Conservation (phyloP, 225 moss, liverwort and hornwort species). For the Antitrichia curtipendula region DNA sequence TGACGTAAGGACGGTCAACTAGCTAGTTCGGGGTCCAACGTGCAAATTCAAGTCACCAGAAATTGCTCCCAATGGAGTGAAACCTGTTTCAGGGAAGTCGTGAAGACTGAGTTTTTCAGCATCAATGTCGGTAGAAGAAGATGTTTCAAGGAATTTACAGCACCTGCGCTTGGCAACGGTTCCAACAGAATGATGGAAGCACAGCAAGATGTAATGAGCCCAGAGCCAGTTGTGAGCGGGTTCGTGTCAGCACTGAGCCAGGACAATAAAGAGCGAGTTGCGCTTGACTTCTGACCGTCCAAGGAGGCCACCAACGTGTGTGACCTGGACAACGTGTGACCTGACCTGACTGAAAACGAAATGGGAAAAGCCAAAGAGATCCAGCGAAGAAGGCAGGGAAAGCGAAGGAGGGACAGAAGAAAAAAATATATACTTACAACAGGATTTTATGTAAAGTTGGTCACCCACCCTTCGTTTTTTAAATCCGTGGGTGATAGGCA, state of each 20-base stretch:
- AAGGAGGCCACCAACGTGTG: background rate
- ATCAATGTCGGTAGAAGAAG: background rate
- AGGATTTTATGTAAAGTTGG: background rate
- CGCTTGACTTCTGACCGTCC: background rate
- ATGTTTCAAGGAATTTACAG: background rate
- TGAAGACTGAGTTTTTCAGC: background rate
- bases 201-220: background rate
- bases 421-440: background rate
- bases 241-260: background rate
- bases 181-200: background rate
- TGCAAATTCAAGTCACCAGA: background rate
- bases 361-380: background rate
- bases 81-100: background rate
- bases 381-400: background rate
- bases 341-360: background rate
- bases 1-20: background rate
- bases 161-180: background rate
- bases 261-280: background rate
- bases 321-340: background rate
- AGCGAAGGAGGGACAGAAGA: background rate
- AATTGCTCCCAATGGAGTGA: background rate
- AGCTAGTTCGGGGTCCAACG: background rate
- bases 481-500: conserved; percentile 11
- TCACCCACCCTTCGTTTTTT: conserved; percentile 7
- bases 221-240: background rate